Percentiles rank a stretch among this genome's conserved stretches.
Conservation (phyloP, 805 yeast genomes). For the Starmera pachycereana region DNA sequence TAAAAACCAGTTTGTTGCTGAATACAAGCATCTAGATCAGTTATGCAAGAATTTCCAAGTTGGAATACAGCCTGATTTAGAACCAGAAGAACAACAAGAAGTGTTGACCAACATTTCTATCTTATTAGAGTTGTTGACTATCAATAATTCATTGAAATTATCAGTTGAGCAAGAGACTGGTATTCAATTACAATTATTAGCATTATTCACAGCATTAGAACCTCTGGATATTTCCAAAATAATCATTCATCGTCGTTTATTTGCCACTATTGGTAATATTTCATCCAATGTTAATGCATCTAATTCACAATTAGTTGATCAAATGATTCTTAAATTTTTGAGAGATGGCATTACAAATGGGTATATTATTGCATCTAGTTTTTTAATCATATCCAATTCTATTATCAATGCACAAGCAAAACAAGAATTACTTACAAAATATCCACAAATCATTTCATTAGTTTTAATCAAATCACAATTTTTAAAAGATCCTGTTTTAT, state of each 20-base stretch:
- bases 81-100: neutral
- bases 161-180: slow-evolving; percentile 1
- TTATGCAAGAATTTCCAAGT: slow-evolving; percentile 1
- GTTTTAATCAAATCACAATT: slow-evolving; percentile 9
- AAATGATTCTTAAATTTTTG: too few relatives aligned
- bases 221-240: slow-evolving; percentile 7
- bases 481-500: slow-evolving; percentile 16
- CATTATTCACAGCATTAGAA: slow-evolving; percentile 2
- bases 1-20: slow-evolving; percentile 2
- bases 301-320: too few relatives aligned
- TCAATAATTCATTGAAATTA: slow-evolving; percentile 5
- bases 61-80: slow-evolving; percentile 3
- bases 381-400: slow-evolving; percentile 16
- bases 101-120: slow-evolving; percentile 4
- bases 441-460: slow-evolving; percentile 8
- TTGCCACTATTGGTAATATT: slow-evolving; percentile 17
- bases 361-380: slow-evolving; percentile 12
- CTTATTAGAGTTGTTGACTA: slow-evolving; percentile 12
- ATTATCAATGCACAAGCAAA: slow-evolving; percentile 11
- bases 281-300: slow-evolving; percentile 13
- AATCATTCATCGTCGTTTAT: slow-evolving; percentile 12
- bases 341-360: slow-evolving; percentile 8
- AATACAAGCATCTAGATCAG: too few relatives aligned
- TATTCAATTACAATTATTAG: slow-evolving; percentile 4
- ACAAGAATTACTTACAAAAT: slow-evolving; percentile 2